phyloP scores from a whole-genome alignment of 305 asterid genomes.

The Nicotiana rustica region DNA sequence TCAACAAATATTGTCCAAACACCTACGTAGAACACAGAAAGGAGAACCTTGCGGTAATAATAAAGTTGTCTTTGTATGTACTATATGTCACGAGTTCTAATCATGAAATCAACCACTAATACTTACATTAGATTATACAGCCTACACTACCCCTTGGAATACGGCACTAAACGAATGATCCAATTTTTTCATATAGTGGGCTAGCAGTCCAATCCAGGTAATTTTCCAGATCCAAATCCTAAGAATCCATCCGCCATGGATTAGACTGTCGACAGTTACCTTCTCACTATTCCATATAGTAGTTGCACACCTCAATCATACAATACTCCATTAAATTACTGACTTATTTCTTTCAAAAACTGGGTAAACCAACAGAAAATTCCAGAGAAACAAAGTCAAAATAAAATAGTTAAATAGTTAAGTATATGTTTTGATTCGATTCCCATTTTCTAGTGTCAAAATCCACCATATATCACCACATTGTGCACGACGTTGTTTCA shows the following conservation, averaged over 20 bases:
- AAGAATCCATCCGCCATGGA: neutral
- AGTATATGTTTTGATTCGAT: conserved; percentile 6
- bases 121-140: too few species aligned
- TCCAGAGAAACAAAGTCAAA: neutral
- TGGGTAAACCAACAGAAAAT: conserved; percentile 17
- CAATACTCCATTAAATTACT: conserved; percentile 24
- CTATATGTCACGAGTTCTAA: too few species aligned
- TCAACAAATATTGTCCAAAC: too few species aligned
- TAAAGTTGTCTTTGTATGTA: too few species aligned
- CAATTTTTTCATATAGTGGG: neutral
- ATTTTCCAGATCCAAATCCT: neutral
- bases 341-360: neutral
- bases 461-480: neutral
- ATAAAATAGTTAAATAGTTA: neutral
- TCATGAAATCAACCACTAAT: too few species aligned
- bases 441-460: conserved; percentile 28
- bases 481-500: neutral
- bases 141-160: too few species aligned
- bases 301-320: conserved; percentile 30
- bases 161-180: too few species aligned
- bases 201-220: neutral
- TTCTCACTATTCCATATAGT: conserved; percentile 25
- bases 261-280: conserved; percentile 16
- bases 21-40: too few species aligned
- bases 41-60: accelerated